These are phyloP conservation scores for Globisporangium parvum DNA, from an alignment of 352 stramenopile genomes.

Conservation along the genomic window DNA sequence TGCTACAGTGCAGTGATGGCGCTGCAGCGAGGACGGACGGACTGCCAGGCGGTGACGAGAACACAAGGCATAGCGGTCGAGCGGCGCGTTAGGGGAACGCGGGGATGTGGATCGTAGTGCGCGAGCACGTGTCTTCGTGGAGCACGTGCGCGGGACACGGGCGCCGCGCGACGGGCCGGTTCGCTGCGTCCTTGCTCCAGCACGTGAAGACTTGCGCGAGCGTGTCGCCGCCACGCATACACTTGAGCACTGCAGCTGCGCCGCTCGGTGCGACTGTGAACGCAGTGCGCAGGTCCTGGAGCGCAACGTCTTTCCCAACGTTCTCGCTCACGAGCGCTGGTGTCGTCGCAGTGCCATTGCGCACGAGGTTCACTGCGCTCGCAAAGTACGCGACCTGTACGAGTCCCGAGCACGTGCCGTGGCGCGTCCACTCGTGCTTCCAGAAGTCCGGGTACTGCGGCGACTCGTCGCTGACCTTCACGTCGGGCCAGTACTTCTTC, in stretches of 20 bases:
- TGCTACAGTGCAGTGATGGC: no score
- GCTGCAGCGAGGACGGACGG: background rate
- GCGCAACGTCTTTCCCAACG: constrained; percentile 45
- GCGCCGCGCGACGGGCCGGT: constrained; percentile 39
- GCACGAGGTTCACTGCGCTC: constrained; percentile 69
- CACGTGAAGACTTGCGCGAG: constrained; percentile 82
- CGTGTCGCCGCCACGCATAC: constrained; percentile 26
- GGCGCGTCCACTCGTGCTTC: constrained; percentile 92
- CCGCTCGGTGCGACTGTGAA: constrained; percentile 15
- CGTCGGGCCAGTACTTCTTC: constrained; percentile 82
- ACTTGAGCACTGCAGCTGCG: constrained; percentile 22
- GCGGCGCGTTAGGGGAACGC: constrained; percentile 24
- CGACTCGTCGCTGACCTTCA: constrained; percentile 56
- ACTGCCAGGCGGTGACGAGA: no score
- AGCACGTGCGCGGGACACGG: constrained; percentile 59
- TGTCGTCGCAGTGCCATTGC: constrained; percentile 62
- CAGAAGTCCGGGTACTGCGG: constrained; percentile 83
- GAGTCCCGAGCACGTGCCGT: constrained; percentile 90
- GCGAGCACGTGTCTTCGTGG: constrained; percentile 65
- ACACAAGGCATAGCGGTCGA: no score
- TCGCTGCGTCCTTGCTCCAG: constrained; percentile 59
- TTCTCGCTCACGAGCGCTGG: constrained; percentile 54
- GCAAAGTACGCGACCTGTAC: constrained; percentile 83
- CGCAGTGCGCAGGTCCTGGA: constrained; percentile 33
- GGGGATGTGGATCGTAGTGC: constrained; percentile 41